Evolutionary conservation across 768 basidiomycete genomes (phyloP).

Genomic region (Podaxis rugospora): DNA sequence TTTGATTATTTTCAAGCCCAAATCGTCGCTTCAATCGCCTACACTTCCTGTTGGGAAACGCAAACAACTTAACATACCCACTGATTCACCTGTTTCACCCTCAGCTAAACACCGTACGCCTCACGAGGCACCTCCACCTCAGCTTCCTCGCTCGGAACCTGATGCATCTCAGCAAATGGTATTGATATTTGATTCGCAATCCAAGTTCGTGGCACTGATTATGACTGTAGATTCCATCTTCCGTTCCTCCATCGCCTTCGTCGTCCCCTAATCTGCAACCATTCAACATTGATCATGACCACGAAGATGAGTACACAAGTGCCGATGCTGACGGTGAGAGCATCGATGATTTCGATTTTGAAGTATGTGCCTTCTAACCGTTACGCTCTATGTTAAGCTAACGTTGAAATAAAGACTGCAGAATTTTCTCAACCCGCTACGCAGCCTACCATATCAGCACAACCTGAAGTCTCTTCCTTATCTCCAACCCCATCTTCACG

Average conservation of each 20-base stretch:
- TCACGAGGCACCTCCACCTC: background rate
- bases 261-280: background rate
- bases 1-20: background rate
- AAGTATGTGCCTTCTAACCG: background rate
- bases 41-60: background rate
- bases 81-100: background rate
- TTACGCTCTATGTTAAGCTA: too few relatives aligned
- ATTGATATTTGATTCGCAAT: background rate
- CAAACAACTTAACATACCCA: background rate
- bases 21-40: background rate
- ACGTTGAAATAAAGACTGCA: background rate
- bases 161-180: background rate
- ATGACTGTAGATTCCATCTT: background rate
- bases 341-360: background rate
- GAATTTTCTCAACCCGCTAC: background rate
- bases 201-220: background rate
- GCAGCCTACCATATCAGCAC: too few relatives aligned
- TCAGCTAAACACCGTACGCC: background rate
- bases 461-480: background rate
- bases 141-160: background rate
- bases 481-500: background rate
- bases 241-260: background rate
- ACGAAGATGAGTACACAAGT: background rate
- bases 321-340: constrained; percentile 7
- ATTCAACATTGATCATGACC: background rate